Evolutionary conservation across 805 yeast genomes (phyloP), one percentile per base, ranked within the genome.

Genomic region (Monosporozyma unispora): DNA sequence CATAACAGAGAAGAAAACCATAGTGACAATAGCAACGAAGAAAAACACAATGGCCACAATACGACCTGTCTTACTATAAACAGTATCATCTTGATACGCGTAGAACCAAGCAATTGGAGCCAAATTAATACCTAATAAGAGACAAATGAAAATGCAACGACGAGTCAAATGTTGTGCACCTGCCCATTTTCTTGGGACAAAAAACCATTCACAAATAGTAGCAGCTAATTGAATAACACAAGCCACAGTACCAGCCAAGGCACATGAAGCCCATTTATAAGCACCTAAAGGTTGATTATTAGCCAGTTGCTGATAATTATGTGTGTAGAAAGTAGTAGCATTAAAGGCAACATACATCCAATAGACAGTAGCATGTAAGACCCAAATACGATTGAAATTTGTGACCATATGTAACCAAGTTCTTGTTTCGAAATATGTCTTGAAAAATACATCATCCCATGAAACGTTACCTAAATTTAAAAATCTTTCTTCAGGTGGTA

Each of bases 371-470:
- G 84, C 79, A 71, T 93, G 99, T 59, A 91, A 81, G 66, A 95
- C 78, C 98, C 98, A 95, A 64, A 93, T 89, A 80, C 99, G 93
- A 76, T 89, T 91, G 75, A 91, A 93, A 71, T 93, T 93, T 61
- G 95, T 87, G 47, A 91, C 72, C 70, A 91, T 70, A 72, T 93
- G 99, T 71, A 91, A 82, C 99, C 99, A 93, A 33, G 99, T 87
- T 73, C 99, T 84, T 49, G 86, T 81, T 74, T 93, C 99, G 65
- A 83, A 85, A 73, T 86, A 93, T 48, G 99, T 93, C 73, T 93
- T 93, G 77, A 87, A 87, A 73, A 93, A 95, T 47, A 86, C 96
- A 62, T 83, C 78, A 50, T 76, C 75, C 99, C 99, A 93, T 52
- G 79, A 82, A 54, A 89, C 93, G 59, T 93, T 97, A 59, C 96